phyloP scores from a whole-genome alignment of 75 land plant species.

The Azolla pinnata region DNA sequence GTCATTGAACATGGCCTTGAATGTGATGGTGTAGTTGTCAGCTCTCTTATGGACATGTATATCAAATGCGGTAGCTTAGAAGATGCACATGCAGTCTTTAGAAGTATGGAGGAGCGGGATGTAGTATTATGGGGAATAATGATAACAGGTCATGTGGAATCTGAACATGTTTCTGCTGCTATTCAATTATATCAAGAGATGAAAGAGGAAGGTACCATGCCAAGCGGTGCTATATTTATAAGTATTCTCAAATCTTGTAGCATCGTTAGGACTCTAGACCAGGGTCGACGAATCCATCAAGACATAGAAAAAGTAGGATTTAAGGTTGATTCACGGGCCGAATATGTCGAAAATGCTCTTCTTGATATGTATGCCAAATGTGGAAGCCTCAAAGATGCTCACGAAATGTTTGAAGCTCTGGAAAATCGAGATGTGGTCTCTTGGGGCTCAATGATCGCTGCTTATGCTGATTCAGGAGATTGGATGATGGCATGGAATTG shows the following conservation, averaged over 20 bases:
- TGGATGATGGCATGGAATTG: slow-evolving; percentile 15
- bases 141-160: slow-evolving; percentile 18
- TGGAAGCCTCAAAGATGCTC: slow-evolving; percentile 4
- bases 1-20: no score
- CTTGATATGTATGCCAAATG: slow-evolving; percentile 18
- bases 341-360: slow-evolving; percentile 5
- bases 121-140: slow-evolving; percentile 24
- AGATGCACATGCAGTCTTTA: slow-evolving; percentile 28
- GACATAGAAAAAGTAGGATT: slow-evolving; percentile 9
- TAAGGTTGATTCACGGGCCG: slow-evolving; percentile 3
- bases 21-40: no score
- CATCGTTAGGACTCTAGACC: not conserved
- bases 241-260: slow-evolving; percentile 16
- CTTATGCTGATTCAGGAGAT: slow-evolving; percentile 13
- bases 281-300: slow-evolving; percentile 8
- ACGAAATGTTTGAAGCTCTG: slow-evolving; percentile 1
- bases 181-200: slow-evolving; percentile 13
- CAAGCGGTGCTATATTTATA: slow-evolving; percentile 10
- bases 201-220: slow-evolving; percentile 2
- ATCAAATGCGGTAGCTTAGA: slow-evolving; percentile 13
- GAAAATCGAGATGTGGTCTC: slow-evolving; percentile 5
- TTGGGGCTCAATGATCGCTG: not conserved
- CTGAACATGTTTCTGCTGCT: slow-evolving; percentile 14
- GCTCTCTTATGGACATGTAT: no score
- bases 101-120: slow-evolving; percentile 13